Evolutionary conservation across 2,329 filamentous ascomycete genomes (phyloP), one percentile per base, ranked within the genome.

Genomic region (Claviceps citrina): DNA sequence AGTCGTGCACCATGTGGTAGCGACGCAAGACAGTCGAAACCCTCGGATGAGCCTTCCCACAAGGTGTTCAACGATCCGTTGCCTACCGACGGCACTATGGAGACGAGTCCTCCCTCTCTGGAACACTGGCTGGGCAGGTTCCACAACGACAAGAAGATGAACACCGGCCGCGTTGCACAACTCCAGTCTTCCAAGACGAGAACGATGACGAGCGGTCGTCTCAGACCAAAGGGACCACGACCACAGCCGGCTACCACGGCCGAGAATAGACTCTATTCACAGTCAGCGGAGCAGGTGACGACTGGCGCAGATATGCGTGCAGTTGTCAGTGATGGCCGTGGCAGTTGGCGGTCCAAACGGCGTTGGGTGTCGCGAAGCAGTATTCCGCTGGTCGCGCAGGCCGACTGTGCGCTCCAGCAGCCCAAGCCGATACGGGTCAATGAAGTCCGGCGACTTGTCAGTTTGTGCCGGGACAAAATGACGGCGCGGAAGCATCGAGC

Each of bases 381-480:
- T 10, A 43, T 41, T 1, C 44, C 49, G 2, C 39, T 57, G 1
- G 33, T 59, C 16, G 50, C 54, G 7, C 53, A 48, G 31, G 49
- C 44, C 10, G 42, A 46, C n/a, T 60, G 57, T 18, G 36, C 42
- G 1, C 44, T 60, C 13, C 49, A 58, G 34, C 53, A 59, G 36
- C 56, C 57, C 2, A 48, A 44, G 24, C 57, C 57, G 2, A 44
- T 60, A 5, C 47, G 52, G 39, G 51, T 47, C 4, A 51, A 46
- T 7, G 55, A 60, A 38, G 39, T 58, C 39, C 53, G 45, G 42
- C 46, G 55, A 19, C 42, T 61, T 6, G 48, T 52, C 2, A 54
- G 50, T 31, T 38, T 58, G 16, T 59, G 53, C 38, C 52, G 49
- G 34, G 47, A 50, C 9, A 54, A 46, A 6, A 41, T 49, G 19